Evolutionary conservation across 2,329 filamentous ascomycete species (phyloP).

Genomic region (Botryotinia convoluta): DNA sequence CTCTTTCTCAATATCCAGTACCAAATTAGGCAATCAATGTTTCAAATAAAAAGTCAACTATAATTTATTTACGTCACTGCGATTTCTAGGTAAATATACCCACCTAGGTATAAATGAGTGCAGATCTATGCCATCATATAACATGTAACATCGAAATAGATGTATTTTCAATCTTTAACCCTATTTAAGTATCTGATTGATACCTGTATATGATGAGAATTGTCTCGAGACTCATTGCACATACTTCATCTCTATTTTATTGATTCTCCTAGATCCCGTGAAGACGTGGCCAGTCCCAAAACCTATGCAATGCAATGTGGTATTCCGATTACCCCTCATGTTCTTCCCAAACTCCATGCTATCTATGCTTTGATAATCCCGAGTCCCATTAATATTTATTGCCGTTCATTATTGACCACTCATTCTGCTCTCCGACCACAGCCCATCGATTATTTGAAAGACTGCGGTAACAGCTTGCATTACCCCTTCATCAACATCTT

Average conservation of each 20-base stretch:
- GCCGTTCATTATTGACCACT: neutral
- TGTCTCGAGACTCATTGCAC: neutral
- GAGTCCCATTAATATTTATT: neutral
- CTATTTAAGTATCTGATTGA: neutral
- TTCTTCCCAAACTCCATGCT: constrained; percentile 26
- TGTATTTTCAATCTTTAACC: neutral
- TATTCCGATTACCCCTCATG: constrained; percentile 13
- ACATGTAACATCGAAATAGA: neutral
- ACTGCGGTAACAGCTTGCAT: constrained; percentile 82
- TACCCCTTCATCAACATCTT: constrained; percentile 65
- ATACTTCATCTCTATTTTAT: neutral
- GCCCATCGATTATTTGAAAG: constrained; percentile 82
- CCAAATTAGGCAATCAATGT: neutral
- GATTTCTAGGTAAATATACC: neutral
- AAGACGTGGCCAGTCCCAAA: neutral
- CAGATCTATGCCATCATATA: neutral
- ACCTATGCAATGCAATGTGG: neutral
- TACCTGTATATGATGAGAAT: neutral
- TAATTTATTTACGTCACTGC: neutral
- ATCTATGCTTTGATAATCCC: constrained; percentile 15
- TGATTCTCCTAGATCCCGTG: neutral
- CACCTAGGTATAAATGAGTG: neutral
- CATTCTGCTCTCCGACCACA: constrained; percentile 62
- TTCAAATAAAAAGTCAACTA: neutral
- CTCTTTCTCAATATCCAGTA: neutral